Evolutionary conservation across 106 monocot species (phyloP).

Genomic region (Dendrobium officinale): DNA sequence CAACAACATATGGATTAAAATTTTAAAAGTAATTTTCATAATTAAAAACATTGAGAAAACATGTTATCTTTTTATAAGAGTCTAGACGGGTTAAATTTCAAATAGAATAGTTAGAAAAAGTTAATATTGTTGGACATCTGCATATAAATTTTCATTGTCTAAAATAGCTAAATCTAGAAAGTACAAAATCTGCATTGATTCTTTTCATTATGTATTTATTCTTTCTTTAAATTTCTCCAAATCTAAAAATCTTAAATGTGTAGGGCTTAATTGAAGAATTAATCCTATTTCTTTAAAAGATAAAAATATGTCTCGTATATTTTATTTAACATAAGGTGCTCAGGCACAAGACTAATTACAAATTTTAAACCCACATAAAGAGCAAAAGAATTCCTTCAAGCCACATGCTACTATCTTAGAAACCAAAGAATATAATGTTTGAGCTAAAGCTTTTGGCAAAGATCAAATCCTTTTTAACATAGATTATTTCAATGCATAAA

Average conservation of each 20-base stretch:
- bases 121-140: not conserved
- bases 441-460: too few species aligned
- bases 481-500: not conserved
- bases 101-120: not conserved
- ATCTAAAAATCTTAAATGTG: not conserved
- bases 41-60: not conserved
- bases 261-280: not conserved
- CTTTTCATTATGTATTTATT: not conserved
- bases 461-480: conserved; percentile 1
- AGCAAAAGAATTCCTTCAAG: too few species aligned
- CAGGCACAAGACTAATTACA: too few species aligned
- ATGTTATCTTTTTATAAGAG: not conserved
- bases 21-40: not conserved
- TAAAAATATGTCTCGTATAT: too few species aligned
- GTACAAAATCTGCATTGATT: not conserved
- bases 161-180: not conserved
- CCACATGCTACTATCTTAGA: too few species aligned
- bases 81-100: not conserved
- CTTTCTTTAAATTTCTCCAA: not conserved
- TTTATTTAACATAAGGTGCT: too few species aligned
- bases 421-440: too few species aligned
- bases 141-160: not conserved
- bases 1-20: not conserved
- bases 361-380: too few species aligned
- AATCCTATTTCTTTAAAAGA: not conserved